phyloP scores from a whole-genome alignment of 176 grass and related monocot genomes.

The Elaeis guineensis region DNA sequence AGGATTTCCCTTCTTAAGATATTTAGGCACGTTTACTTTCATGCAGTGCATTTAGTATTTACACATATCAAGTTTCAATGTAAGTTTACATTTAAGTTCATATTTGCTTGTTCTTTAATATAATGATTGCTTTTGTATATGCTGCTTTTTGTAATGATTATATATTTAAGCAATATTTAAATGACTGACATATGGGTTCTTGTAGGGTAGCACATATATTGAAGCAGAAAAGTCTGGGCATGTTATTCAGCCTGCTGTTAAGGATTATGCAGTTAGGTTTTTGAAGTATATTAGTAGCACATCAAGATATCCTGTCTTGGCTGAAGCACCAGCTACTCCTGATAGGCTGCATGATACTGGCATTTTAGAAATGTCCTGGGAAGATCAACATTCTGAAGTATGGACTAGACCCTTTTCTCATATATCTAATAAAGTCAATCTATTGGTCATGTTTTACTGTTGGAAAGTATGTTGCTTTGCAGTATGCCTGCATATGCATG shows the following conservation, averaged over 20 bases:
- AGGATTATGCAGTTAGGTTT: conserved; percentile 61
- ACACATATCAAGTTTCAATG: no score
- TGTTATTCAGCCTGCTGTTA: conserved; percentile 27
- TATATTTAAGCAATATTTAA: no score
- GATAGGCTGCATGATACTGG: conserved; percentile 68
- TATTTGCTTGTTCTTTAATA: no score
- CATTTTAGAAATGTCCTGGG: conserved; percentile 54
- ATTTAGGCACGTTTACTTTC: no score
- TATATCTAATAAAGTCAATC: neutral
- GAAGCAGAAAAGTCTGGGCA: conserved; percentile 21
- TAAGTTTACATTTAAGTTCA: no score
- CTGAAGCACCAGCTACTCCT: conserved; percentile 79
- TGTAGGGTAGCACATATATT: conserved; percentile 22
- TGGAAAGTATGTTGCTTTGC: no score
- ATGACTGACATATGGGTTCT: neutral
- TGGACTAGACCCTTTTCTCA: neutral
- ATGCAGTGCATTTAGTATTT: no score
- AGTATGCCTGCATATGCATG: no score
- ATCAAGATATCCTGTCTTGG: conserved; percentile 31
- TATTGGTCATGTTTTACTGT: no score
- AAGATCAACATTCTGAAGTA: conserved; percentile 73
- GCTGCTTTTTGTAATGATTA: no score
- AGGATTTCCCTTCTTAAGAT: no score
- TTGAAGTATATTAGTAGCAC: conserved; percentile 46
- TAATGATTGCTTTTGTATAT: no score